Evolutionary conservation across 768 basidiomycete genomes (phyloP), one percentile per base, ranked within the genome.

Genomic region (Amanita rimosa): DNA sequence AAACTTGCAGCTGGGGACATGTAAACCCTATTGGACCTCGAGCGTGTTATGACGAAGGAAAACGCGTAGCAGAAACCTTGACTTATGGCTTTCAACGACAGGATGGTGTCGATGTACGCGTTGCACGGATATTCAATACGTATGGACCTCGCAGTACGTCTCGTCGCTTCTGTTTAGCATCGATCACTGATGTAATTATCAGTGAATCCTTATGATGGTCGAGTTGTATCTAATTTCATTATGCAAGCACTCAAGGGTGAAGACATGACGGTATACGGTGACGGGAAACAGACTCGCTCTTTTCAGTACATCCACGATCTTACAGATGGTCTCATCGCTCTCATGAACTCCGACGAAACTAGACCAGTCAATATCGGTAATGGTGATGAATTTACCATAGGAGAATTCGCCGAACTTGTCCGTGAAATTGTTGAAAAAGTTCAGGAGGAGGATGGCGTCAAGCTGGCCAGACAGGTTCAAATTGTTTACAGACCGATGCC

Each of bases 41-140:
- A 53, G 94, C 95, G n/a, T 99, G 96, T 67, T 99, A 99, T 62
- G 96, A 99, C 61, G 96, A 99, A 68, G 96, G 96, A 43, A 99
- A 99, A 71, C 92, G 96, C 58, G 95, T 98, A 34, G 95, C 96
- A 35, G 96, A 99, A 69, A 96, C 95, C 14, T 67, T 99, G 55
- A 94, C 95, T 6, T 99, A 98, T 60, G 94, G 94, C 35, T 98
- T 86, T 74, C 85, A 89, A 55, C 76, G 87, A 51, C 96, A 96
- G 64, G 92, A 98, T 60, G 82, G 83, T 48, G 94, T 99, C 52
- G 89, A 97, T 57, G 90, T 98, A 46, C 84, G 94, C 48, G 94
- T 99, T 36, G 94, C 94, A 2, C 88, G 96, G 55, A 99, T 99
- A 58, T 99, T 99, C 77, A 99, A 99, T 64, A 93, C 91, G 17